phyloP scores from a whole-genome alignment of 2,329 filamentous ascomycete species.

The Aspergillus pseudoglaucus region DNA sequence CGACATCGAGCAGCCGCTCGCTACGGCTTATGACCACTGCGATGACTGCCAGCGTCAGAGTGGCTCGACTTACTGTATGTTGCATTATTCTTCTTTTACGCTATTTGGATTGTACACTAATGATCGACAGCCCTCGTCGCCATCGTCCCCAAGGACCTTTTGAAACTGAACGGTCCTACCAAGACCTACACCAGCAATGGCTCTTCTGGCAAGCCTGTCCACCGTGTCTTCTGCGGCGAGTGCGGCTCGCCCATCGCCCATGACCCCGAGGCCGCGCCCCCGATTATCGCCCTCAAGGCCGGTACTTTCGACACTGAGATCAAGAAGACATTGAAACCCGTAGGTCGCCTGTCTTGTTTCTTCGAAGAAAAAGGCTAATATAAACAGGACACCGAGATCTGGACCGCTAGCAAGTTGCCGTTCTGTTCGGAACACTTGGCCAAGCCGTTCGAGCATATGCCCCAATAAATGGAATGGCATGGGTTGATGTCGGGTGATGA shows the following conservation, averaged over 20 bases:
- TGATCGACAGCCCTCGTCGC: constrained; percentile 51
- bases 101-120: background rate
- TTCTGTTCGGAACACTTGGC: constrained; percentile 62
- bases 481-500: background rate
- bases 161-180: constrained; percentile 56
- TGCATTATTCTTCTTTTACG: no score
- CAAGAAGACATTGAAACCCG: constrained; percentile 62
- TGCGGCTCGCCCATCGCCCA: constrained; percentile 65
- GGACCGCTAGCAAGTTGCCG: constrained; percentile 62
- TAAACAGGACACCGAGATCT: constrained; percentile 56
- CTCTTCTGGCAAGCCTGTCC: constrained; percentile 56
- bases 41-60: constrained; percentile 67
- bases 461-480: constrained; percentile 38
- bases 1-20: constrained; percentile 35
- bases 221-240: constrained; percentile 63
- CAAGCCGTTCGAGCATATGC: constrained; percentile 60
- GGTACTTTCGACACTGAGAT: constrained; percentile 58
- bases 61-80: constrained; percentile 57
- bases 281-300: constrained; percentile 64
- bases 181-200: constrained; percentile 59
- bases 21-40: constrained; percentile 62
- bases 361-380: background rate
- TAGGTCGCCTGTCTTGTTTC: constrained; percentile 9
- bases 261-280: constrained; percentile 63
- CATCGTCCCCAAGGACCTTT: constrained; percentile 60